Evolutionary conservation across 768 basidiomycete species (phyloP).

Genomic region (Xanthoconium purpureum): DNA sequence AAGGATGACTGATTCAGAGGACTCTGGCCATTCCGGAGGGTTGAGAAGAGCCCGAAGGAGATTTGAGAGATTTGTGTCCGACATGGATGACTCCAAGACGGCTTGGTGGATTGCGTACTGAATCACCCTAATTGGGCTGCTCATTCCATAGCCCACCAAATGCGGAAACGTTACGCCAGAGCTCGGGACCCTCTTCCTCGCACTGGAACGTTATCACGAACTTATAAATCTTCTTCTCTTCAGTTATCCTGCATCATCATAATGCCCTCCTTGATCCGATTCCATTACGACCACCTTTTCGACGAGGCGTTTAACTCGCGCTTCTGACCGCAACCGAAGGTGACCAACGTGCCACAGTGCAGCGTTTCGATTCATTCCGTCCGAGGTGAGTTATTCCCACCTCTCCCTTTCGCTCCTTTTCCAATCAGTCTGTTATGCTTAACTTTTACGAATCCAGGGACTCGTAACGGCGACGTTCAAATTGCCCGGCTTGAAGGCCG

Average conservation of each 20-base stretch:
- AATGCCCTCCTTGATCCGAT: neutral
- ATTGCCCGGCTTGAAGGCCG: conserved; percentile 49
- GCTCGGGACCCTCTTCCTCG: too few relatives aligned
- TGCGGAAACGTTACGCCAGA: too few relatives aligned
- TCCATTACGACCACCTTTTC: neutral
- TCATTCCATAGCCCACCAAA: too few relatives aligned
- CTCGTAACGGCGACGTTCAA: conserved; percentile 52
- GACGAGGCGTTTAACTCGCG: conserved; percentile 4
- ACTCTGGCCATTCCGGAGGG: conserved; percentile 35
- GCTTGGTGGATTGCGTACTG: too few relatives aligned
- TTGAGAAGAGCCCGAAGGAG: conserved; percentile 20
- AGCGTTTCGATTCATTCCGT: conserved; percentile 6
- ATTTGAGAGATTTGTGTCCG: conserved; percentile 10
- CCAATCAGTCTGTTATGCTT: too few relatives aligned
- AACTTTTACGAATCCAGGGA: conserved; percentile 44
- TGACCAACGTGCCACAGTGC: neutral
- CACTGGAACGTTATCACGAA: too few relatives aligned
- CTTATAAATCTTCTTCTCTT: neutral
- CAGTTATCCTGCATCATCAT: neutral
- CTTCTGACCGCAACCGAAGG: neutral
- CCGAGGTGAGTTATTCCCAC: conserved; percentile 13
- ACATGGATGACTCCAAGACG: conserved; percentile 1
- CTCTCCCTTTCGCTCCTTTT: accelerated
- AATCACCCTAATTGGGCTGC: too few relatives aligned
- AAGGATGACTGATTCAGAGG: conserved; percentile 43